These are phyloP conservation scores for Elaeis guineensis DNA, from an alignment of 176 grass and related monocot species.

Conservation along the genomic window DNA sequence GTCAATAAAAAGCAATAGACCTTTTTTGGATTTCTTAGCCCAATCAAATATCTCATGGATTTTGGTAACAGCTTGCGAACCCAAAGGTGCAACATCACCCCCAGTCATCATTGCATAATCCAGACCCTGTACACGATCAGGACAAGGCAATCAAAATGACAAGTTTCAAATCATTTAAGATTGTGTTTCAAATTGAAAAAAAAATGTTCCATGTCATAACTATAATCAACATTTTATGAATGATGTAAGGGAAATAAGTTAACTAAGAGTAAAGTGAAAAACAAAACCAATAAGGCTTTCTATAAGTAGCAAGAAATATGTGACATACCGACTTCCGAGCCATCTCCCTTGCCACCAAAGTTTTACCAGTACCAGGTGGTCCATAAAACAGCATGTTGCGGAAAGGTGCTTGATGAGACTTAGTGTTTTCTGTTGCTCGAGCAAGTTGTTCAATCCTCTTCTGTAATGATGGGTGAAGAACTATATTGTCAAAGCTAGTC, in stretches of 20 bases:
- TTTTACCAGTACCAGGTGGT: constrained; percentile 95
- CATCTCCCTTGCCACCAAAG: constrained; percentile 89
- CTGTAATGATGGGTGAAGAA: constrained; percentile 82
- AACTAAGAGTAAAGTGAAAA: too few relatives aligned
- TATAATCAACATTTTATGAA: too few relatives aligned
- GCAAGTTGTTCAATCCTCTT: constrained; percentile 81
- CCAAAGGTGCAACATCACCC: constrained; percentile 82
- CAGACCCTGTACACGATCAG: constrained; percentile 34
- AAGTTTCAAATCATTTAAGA: too few relatives aligned
- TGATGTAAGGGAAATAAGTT: too few relatives aligned
- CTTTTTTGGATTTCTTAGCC: constrained; percentile 84
- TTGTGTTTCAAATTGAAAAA: too few relatives aligned
- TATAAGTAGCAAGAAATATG: neutral
- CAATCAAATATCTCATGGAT: constrained; percentile 98
- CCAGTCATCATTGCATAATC: constrained; percentile 99
- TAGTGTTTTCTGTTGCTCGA: constrained; percentile 87
- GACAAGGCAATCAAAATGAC: constrained; percentile 1
- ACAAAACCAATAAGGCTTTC: too few relatives aligned
- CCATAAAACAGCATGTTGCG: constrained; percentile 99
- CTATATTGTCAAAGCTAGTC: constrained; percentile 56
- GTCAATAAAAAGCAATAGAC: constrained; percentile 88
- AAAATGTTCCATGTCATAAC: too few relatives aligned
- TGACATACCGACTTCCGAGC: constrained; percentile 84
- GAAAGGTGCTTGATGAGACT: constrained; percentile 86
- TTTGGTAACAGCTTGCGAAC: constrained; percentile 86